Conservation (phyloP, 2,329 filamentous ascomycete genomes). For the Penicillium sp. region DNA sequence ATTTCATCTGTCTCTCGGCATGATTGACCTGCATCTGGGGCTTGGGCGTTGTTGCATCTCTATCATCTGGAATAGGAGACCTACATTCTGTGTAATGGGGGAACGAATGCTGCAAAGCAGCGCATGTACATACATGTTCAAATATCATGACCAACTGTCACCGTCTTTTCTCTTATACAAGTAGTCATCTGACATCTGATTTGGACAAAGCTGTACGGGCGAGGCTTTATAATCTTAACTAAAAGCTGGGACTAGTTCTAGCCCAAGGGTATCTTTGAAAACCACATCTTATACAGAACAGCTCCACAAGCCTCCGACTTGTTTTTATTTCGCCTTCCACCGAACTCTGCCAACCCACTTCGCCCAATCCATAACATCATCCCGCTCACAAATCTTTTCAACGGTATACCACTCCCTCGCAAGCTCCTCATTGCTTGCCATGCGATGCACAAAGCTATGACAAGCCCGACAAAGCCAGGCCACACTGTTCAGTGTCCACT, state of each 20-base stretch:
- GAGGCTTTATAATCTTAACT: not conserved
- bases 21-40: constrained; percentile 17
- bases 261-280: too few species aligned
- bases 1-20: constrained; percentile 5
- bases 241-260: not conserved
- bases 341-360: constrained; percentile 72
- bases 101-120: not conserved
- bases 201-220: not conserved
- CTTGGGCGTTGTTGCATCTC: constrained; percentile 16
- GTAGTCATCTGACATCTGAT: too few species aligned
- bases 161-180: too few species aligned
- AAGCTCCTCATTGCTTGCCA: constrained; percentile 75
- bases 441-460: constrained; percentile 77
- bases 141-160: not conserved
- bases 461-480: constrained; percentile 86
- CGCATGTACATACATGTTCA: not conserved
- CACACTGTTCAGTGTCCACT: constrained; percentile 74
- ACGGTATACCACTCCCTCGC: constrained; percentile 73
- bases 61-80: not conserved
- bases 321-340: constrained; percentile 64
- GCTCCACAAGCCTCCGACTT: too few species aligned
- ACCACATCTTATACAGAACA: too few species aligned
- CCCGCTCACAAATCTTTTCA: constrained; percentile 67
- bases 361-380: constrained; percentile 72
- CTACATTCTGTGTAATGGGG: constrained; percentile 8